phyloP scores from a whole-genome alignment of 2,329 filamentous ascomycete genomes.

The Aspergillus pseudoterreus region DNA sequence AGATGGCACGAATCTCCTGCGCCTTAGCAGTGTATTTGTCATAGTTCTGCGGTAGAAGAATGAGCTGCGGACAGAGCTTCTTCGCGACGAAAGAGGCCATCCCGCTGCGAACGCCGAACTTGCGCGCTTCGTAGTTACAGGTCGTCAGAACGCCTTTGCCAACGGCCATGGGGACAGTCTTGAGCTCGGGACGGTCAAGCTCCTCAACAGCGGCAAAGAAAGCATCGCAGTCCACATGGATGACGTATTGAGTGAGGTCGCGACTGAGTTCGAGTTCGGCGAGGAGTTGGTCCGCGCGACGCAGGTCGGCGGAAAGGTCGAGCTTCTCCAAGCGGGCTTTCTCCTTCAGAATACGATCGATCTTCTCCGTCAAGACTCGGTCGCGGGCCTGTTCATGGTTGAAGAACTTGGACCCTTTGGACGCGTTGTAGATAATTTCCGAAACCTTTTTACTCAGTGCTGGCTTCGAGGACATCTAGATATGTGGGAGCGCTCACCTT shows the following conservation, averaged over 20 bases:
- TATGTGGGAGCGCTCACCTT: conserved; percentile 53
- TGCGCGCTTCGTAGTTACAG: conserved; percentile 84
- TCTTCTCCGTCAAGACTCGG: conserved; percentile 78
- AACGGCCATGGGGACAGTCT: conserved; percentile 84
- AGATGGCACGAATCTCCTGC: conserved; percentile 74
- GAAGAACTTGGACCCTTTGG: conserved; percentile 95
- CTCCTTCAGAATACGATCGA: conserved; percentile 70
- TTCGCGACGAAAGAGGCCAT: conserved; percentile 97
- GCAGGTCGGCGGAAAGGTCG: conserved; percentile 69
- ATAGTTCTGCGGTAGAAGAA: conserved; percentile 81
- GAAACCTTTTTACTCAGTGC: conserved; percentile 60
- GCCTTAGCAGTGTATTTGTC: conserved; percentile 90
- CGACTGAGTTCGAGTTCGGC: conserved; percentile 72
- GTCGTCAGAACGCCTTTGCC: conserved; percentile 69
- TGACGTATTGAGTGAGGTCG: conserved; percentile 78
- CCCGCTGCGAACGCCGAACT: conserved; percentile 85
- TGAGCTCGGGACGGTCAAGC: conserved; percentile 77
- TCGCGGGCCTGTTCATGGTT: conserved; percentile 83
- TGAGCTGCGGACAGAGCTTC: conserved; percentile 83
- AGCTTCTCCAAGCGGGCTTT: conserved; percentile 72
- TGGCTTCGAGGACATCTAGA: not conserved
- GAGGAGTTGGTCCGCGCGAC: conserved; percentile 76
- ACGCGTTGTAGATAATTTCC: conserved; percentile 94
- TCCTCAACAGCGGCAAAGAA: conserved; percentile 96
- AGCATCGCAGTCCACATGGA: conserved; percentile 95